Evolutionary conservation across 352 stramenopile species (phyloP).

Genomic region (Elongisporangium senticosum): DNA sequence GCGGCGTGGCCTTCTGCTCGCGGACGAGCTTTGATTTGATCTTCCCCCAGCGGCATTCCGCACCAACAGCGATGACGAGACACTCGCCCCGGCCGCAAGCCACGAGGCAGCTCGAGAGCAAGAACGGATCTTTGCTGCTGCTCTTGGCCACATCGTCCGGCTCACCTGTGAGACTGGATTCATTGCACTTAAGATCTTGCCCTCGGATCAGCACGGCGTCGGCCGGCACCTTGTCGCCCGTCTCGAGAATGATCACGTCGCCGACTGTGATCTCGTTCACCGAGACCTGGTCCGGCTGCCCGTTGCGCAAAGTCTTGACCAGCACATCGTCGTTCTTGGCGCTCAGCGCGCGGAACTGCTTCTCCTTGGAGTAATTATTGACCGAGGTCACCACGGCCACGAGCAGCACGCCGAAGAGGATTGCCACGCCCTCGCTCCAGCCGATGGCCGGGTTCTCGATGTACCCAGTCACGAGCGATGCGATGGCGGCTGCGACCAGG

Average conservation of each 20-base stretch:
- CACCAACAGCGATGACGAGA: slow-evolving; percentile 80
- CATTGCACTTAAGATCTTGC: slow-evolving; percentile 93
- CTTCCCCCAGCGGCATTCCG: slow-evolving; percentile 83
- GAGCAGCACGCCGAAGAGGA: slow-evolving; percentile 91
- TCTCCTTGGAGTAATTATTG: slow-evolving; percentile 96
- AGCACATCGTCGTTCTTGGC: slow-evolving; percentile 86
- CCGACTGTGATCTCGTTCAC: slow-evolving; percentile 76
- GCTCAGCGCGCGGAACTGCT: slow-evolving; percentile 84
- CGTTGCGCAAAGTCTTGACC: slow-evolving; percentile 73
- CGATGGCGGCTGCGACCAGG: slow-evolving; percentile 79
- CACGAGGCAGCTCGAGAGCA: slow-evolving; percentile 84
- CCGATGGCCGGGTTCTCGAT: slow-evolving; percentile 72
- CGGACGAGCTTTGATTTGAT: slow-evolving; percentile 89
- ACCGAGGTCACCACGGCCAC: slow-evolving; percentile 93
- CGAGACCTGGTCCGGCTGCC: slow-evolving; percentile 57
- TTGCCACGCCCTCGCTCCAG: slow-evolving; percentile 95
- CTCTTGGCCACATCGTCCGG: slow-evolving; percentile 91
- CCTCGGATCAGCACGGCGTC: slow-evolving; percentile 91
- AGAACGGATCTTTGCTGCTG: slow-evolving; percentile 62
- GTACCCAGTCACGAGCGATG: slow-evolving; percentile 78
- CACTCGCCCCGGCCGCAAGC: slow-evolving; percentile 67
- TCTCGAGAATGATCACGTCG: slow-evolving; percentile 91
- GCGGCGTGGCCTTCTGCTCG: slow-evolving; percentile 84
- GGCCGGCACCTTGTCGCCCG: slow-evolving; percentile 92
- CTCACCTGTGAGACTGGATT: slow-evolving; percentile 95